Evolutionary conservation across 495 filamentous ascomycete species (phyloP).

Genomic region (Penicillium bovifimosum): DNA sequence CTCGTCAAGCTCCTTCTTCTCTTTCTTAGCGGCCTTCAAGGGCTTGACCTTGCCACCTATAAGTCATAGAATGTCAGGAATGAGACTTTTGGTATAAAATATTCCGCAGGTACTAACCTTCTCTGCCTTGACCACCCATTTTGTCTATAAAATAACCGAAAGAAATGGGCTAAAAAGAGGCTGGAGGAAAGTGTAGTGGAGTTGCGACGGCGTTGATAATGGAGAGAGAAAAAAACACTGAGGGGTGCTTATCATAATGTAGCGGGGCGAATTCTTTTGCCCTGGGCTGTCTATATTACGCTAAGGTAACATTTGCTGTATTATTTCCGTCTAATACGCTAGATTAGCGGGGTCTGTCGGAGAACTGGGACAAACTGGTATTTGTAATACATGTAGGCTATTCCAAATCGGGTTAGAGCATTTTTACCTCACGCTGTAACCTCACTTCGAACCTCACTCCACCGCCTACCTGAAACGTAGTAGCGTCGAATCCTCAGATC

Average conservation of each 20-base stretch:
- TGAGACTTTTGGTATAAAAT: neutral
- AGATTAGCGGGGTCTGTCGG: too few relatives aligned
- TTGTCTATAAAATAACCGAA: slow-evolving; percentile 15
- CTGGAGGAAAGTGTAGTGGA: slow-evolving; percentile 4
- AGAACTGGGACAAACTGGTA: too few relatives aligned
- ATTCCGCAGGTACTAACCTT: slow-evolving; percentile 40
- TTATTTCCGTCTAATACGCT: neutral
- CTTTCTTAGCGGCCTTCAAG: slow-evolving; percentile 75
- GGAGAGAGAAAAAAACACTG: slow-evolving; percentile 19
- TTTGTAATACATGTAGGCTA: neutral
- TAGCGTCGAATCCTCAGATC: neutral
- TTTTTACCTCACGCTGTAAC: too few relatives aligned
- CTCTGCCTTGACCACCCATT: slow-evolving; percentile 67
- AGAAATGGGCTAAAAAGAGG: slow-evolving; percentile 7
- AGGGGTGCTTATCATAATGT: slow-evolving; percentile 11
- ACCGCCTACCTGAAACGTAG: slow-evolving; percentile 1
- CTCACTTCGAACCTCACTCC: neutral
- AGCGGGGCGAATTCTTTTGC: neutral
- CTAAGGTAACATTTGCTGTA: neutral
- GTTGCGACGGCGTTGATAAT: slow-evolving; percentile 9
- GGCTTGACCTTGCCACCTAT: slow-evolving; percentile 82
- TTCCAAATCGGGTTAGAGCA: neutral
- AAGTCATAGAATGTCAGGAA: slow-evolving; percentile 1
- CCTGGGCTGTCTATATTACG: neutral
- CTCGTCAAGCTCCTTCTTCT: slow-evolving; percentile 66